A percentile compares a stretch with the other conserved stretches of the same genome.
Conservation (phyloP, 1,284 basidiomycete genomes). For the Rhodotorula sp. region DNA sequence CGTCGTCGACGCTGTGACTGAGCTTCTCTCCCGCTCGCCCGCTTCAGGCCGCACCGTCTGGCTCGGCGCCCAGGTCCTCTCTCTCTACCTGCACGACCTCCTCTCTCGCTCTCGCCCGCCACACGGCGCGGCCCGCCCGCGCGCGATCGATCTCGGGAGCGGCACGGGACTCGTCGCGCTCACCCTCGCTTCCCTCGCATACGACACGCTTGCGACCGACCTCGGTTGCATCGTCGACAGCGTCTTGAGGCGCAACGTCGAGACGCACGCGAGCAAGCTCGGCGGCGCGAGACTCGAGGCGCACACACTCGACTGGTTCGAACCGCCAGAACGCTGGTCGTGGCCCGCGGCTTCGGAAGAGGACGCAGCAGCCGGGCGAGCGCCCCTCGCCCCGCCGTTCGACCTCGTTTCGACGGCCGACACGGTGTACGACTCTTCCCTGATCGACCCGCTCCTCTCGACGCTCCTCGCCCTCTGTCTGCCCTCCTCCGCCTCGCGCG, state of each 20-base stretch:
- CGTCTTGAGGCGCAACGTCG: conserved; percentile 69
- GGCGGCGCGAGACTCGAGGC: neutral
- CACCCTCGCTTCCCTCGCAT: conserved; percentile 68
- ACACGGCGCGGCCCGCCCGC: neutral
- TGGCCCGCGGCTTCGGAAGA: neutral
- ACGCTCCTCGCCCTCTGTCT: conserved; percentile 62
- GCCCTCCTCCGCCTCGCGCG: conserved; percentile 17
- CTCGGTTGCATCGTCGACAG: conserved; percentile 65
- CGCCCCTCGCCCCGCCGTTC: conserved; percentile 55
- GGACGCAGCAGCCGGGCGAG: too few relatives aligned
- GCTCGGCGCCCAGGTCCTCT: conserved; percentile 62
- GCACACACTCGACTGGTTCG: conserved; percentile 61
- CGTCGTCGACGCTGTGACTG: neutral
- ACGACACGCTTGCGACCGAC: conserved; percentile 78
- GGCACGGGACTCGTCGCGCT: conserved; percentile 63
- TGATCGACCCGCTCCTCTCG: conserved; percentile 69
- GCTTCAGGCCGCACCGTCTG: conserved; percentile 77
- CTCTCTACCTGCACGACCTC: conserved; percentile 36
- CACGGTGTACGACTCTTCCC: conserved; percentile 70
- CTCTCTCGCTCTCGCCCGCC: neutral
- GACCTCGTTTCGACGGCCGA: conserved; percentile 82
- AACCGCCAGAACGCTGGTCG: conserved; percentile 50
- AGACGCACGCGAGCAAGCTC: conserved; percentile 52
- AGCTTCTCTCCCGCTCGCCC: neutral
- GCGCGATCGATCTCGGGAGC: conserved; percentile 74